Base-by-base conservation (phyloP, 208 protist genomes). In the Plasmodiophora brassicae region DNA sequence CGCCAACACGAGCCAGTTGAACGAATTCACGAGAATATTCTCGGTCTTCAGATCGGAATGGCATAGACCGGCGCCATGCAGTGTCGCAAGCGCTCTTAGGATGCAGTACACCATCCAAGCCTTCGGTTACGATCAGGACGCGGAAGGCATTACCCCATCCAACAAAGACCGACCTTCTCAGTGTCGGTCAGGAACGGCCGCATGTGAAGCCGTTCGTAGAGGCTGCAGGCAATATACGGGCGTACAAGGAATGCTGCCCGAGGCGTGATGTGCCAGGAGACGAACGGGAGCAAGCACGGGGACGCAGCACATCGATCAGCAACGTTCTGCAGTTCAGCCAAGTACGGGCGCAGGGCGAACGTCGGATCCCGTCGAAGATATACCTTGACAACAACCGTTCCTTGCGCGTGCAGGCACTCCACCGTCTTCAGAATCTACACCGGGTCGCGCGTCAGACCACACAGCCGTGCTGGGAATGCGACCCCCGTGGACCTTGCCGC, bases 31-130 rank as follows among this genome's bases (percentile, higher is more conserved):
- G 32, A 78, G 41, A 32, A 78, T 32, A 78, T 78, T 78, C 41
- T 78, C 65, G 32, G 65, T 38, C 65, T 78, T 78, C 41, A 78
- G 20, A 78, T 78, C 65, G n/a, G 65, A 78, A 32, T 78, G 65
- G 65, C 65, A 78, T 5, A 78, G 32, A 14, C n/a, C 65, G 41
- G n/a, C 5, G 32, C n/a, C 65, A 78, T 78, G 65, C 10, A 78
- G 65, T 38, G 5, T 32, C 65, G 32, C 14, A 8, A 78, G 5
- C n/a, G 14, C 65, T 78, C 65, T 5, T 32, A 78, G 65, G 5
- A 78, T 38, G 41, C 14, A 78, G n/a, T 78, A 78, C 10, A 32
- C 41, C 20, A 78, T 78, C 65, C 65, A 78, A 38, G n/a, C n/a
- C 65, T 78, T 38, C 5, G 14, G 41, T 36, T 5, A 78, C 20